Base-by-base conservation (phyloP, 225 moss, liverwort and hornwort species). In the Pleurozium schreberi region DNA sequence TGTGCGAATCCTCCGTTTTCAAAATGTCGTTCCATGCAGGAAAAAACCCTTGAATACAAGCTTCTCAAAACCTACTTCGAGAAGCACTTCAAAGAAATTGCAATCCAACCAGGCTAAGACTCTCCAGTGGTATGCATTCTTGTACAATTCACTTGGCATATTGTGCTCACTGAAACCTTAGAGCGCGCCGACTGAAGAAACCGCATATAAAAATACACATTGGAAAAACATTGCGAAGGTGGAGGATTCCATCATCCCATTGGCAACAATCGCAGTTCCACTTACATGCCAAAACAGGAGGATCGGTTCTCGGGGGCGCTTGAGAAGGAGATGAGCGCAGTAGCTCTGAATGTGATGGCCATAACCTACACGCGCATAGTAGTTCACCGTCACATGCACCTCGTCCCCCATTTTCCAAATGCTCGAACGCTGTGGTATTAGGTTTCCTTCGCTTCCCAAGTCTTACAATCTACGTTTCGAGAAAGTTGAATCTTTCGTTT, bases 231-330 rank as follows among this genome's bases (percentile, higher is more conserved):
- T 64, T 65, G 65, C 22, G 18, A 65, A 65, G 6, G 65, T 38
- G 18, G 65, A 83, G 47, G 17, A 83, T 83, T 65, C 36, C 11
- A 18, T 49, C 27, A 25, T 36, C 38, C 26, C 7, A 63, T 47
- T 59, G 19, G 16, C 36, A 65, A 53, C 30, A 75, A 34, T 69
- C 30, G 38, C 36, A 43, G 63, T n/a, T 88, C 21, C 14, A 69
- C 96, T 88, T 93, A 96, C 97, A 92, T 96, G 95, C 97, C 97
- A 97, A 82, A 97, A 96, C 42, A 94, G 82, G 47, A 96, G 92
- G 49, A 91, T 84, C 16, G 94, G 93, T 59, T 96, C 96, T 34
- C 89, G 92, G 1, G 93, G 93, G 21, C 89, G 92, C 89, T 93
- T 96, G 83, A 94, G 92, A 82, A 97, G 94, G 47, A 94, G 95